Base-by-base conservation (phyloP, 2,329 filamentous ascomycete species). In the Diplodia corticola region DNA sequence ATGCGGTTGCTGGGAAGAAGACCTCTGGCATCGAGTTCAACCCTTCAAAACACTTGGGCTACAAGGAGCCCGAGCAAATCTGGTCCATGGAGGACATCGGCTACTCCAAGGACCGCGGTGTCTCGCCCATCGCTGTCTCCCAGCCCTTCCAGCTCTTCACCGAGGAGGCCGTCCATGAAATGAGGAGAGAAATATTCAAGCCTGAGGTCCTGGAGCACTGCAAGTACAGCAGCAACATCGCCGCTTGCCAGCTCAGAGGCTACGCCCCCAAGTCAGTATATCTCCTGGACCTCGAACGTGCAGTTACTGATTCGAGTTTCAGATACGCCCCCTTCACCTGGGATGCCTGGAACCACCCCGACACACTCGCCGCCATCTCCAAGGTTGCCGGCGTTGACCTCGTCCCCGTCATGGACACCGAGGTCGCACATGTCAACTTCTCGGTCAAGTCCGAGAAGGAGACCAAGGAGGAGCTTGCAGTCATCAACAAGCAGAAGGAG, bases 61-160 rank as follows among this genome's bases (percentile, higher is more conserved):
- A 83, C 74, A 78, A 82, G 63, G 73, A 81, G 15, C 82, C 84
- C 12, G 78, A 81, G 15, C 81, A 84, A 68, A 77, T 85, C 51
- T 77, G 86, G 70, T 85, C 80, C 20, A 90, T 90, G 87, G 81
- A 84, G 70, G 87, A 89, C 35, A 79, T 89, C 61, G 86, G 85
- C 1, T 84, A 85, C 48, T 73, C 80, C 2, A 80, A 85, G 40
- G 80, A 81, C 65, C 80, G 78, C 59, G 88, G 87, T 4, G 81
- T 90, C 28, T 90, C 88, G 1, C 82, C 83, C 1, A 80, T 87
- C 57, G 88, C 87, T 13, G 87, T 89, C 61, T 88, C 87, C 0
- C 85, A 89, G 67, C 87, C 88, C 0, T 90, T 90, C 73, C 80
- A 81, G 3, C 80, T 90, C 26, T 90, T 90, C 75, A 85, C 85